Conservation (phyloP, 306 rosid genomes). For the Cucurbita argyrosperma region DNA sequence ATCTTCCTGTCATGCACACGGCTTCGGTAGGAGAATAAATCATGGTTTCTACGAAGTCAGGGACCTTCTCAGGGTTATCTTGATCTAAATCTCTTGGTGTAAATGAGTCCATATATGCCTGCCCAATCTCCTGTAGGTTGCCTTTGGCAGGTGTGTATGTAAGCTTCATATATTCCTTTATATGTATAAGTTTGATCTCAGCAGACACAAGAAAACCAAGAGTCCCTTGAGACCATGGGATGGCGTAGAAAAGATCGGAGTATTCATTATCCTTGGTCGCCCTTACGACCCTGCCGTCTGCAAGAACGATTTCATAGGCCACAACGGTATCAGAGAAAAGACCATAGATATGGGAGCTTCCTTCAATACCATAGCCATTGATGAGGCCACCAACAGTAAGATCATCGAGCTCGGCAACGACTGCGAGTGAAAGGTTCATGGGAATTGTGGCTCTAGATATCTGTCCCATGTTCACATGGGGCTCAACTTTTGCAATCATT, state of each 20-base stretch:
- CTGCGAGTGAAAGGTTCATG: constrained; percentile 80
- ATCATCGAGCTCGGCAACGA: constrained; percentile 93
- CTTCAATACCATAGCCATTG: constrained; percentile 95
- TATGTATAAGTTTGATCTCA: constrained; percentile 69
- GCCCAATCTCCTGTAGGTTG: constrained; percentile 62
- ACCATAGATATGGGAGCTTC: constrained; percentile 90
- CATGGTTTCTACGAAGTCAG: constrained; percentile 93
- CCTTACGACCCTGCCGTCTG: constrained; percentile 86
- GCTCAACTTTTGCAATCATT: constrained; percentile 89
- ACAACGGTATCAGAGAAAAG: constrained; percentile 87
- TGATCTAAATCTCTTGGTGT: constrained; percentile 84
- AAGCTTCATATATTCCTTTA: constrained; percentile 87
- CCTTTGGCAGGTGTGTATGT: constrained; percentile 73
- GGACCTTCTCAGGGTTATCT: constrained; percentile 74
- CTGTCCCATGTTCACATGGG: constrained; percentile 96
- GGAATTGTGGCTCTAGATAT: constrained; percentile 76
- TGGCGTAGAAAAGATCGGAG: constrained; percentile 68
- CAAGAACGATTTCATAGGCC: constrained; percentile 71
- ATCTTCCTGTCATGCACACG: constrained; percentile 81
- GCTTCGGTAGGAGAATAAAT: constrained; percentile 51
- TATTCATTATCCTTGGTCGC: constrained; percentile 82
- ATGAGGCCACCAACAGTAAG: constrained; percentile 98
- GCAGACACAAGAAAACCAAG: constrained; percentile 92
- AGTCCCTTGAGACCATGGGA: constrained; percentile 99
- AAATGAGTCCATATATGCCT: constrained; percentile 69